Conservation (phyloP, 1,284 basidiomycete genomes). For the Ceratobasidium sp. region DNA sequence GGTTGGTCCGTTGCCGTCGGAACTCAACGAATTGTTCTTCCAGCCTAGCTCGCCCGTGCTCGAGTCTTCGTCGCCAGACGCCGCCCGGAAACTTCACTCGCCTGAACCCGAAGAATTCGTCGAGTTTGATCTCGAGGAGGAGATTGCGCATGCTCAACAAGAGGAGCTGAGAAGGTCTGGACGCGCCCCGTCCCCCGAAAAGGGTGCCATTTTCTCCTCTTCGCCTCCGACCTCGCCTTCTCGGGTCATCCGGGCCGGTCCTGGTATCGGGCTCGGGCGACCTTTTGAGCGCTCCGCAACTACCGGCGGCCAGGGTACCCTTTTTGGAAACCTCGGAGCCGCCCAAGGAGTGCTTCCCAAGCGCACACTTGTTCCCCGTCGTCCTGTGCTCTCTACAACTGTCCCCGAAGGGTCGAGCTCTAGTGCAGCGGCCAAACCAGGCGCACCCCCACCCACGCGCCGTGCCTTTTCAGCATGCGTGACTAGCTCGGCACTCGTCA, state of each 20-base stretch:
- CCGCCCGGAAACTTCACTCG: conserved; percentile 73
- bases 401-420: conserved; percentile 51
- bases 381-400: conserved; percentile 74
- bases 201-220: conserved; percentile 59
- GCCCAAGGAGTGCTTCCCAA: conserved; percentile 54
- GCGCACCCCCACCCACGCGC: conserved; percentile 63
- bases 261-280: conserved; percentile 25
- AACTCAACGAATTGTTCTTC: conserved; percentile 63
- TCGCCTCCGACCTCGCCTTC: conserved; percentile 71
- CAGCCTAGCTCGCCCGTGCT: conserved; percentile 64
- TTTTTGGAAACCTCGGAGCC: conserved; percentile 53
- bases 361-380: conserved; percentile 63
- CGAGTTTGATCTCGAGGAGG: conserved; percentile 39
- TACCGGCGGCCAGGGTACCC: conserved; percentile 53
- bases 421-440: conserved; percentile 51
- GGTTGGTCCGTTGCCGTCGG: conserved; percentile 46
- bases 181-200: conserved; percentile 34
- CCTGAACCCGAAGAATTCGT: conserved; percentile 61
- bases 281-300: conserved; percentile 66
- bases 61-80: conserved; percentile 55
- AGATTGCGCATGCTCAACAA: conserved; percentile 41
- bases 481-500: conserved; percentile 36
- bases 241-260: conserved; percentile 57
- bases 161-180: conserved; percentile 32
- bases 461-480: conserved; percentile 73